A percentile compares a stretch with the other conserved stretches of the same genome.
Conservation (phyloP, 768 basidiomycete species). For the Daedalea quercina region DNA sequence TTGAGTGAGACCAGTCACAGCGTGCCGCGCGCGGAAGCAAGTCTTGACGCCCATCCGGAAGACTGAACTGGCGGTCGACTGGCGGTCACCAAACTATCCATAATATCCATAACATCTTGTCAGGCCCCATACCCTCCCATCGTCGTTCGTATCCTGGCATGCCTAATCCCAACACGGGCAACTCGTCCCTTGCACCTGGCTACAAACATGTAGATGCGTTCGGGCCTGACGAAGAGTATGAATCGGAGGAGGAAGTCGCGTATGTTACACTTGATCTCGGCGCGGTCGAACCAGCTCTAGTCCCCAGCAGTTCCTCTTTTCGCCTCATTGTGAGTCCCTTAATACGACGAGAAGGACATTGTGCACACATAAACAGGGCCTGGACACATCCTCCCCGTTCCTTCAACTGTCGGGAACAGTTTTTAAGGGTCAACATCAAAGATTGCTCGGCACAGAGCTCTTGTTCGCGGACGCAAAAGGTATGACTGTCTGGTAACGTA, state of each 20-base stretch:
- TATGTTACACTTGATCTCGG: conserved; percentile 77
- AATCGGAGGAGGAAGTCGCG: conserved; percentile 43
- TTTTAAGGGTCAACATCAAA: conserved; percentile 62
- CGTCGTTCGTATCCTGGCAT: no score
- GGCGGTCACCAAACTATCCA: no score
- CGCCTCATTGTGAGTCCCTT: conserved; percentile 51
- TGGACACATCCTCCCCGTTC: conserved; percentile 73
- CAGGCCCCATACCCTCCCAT: no score
- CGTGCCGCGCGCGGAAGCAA: no score
- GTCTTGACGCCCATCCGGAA: no score
- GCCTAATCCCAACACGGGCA: not conserved
- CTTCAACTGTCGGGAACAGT: conserved; percentile 73
- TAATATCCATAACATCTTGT: no score
- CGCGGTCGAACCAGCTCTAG: conserved; percentile 60
- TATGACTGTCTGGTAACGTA: conserved; percentile 15
- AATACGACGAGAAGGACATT: not conserved
- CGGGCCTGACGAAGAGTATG: conserved; percentile 60
- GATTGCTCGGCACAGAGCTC: conserved; percentile 68
- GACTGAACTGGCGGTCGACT: no score
- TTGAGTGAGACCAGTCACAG: not conserved
- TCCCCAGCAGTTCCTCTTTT: conserved; percentile 65
- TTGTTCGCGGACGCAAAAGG: conserved; percentile 68
- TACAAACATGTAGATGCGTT: conserved; percentile 64
- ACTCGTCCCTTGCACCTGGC: conserved; percentile 39
- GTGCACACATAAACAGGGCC: conserved; percentile 50